These are phyloP conservation scores for Monilinia polystroma DNA, from an alignment of 2,329 filamentous ascomycete genomes.

Conservation along the genomic window DNA sequence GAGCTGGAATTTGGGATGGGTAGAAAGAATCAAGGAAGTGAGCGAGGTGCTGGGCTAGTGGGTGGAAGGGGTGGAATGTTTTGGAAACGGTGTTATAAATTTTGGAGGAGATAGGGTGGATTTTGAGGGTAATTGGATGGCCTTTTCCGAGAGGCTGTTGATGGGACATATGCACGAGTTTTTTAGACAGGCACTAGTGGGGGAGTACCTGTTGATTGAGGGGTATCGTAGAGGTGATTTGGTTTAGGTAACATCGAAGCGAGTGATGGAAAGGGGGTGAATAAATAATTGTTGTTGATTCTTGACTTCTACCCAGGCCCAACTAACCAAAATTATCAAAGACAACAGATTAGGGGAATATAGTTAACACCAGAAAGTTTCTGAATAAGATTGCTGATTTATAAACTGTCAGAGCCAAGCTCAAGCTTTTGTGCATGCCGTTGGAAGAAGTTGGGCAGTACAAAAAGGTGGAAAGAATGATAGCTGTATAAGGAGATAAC, in stretches of 20 bases:
- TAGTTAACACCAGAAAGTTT: not conserved
- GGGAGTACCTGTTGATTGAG: not conserved
- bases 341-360: not conserved
- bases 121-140: not conserved
- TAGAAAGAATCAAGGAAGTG: not conserved
- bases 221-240: not conserved
- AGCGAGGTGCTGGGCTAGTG: not conserved
- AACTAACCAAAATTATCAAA: not conserved
- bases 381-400: not conserved
- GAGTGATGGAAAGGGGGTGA: conserved; percentile 7
- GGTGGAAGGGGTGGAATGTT: not conserved
- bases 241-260: not conserved
- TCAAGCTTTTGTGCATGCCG: not conserved
- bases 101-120: not conserved
- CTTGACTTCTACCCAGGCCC: not conserved
- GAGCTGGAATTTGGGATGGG: not conserved
- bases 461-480: not conserved
- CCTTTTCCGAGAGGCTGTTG: too few species aligned
- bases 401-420: not conserved
- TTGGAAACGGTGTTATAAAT: not conserved
- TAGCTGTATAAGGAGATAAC: not conserved
- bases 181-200: not conserved
- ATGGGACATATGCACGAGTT: not conserved
- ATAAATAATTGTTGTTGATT: not conserved
- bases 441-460: not conserved